These are phyloP conservation scores for Wickerhamiella pararugosa DNA, from an alignment of 1,139 yeast genomes.

Conservation along the genomic window DNA sequence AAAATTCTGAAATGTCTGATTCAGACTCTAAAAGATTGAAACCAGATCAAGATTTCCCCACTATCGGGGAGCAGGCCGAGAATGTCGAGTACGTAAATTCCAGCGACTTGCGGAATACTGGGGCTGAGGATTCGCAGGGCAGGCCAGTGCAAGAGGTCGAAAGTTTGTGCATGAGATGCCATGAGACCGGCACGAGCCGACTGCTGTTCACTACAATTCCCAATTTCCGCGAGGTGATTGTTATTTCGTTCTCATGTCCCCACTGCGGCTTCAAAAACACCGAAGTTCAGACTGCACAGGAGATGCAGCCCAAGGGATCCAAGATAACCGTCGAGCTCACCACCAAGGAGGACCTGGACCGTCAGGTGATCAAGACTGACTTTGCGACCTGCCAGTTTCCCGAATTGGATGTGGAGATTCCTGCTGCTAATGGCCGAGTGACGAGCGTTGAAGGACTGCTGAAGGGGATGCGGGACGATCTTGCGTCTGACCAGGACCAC, in stretches of 20 bases:
- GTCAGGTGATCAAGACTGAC: slow-evolving; percentile 89
- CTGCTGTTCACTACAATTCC: slow-evolving; percentile 81
- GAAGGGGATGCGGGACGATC: slow-evolving; percentile 70
- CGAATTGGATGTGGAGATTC: slow-evolving; percentile 86
- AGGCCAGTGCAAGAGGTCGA: slow-evolving; percentile 93
- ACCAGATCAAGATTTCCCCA: slow-evolving; percentile 11
- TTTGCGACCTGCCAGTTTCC: slow-evolving; percentile 66
- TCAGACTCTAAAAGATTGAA: too few relatives aligned
- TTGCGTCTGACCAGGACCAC: slow-evolving; percentile 63
- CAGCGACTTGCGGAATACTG: slow-evolving; percentile 21
- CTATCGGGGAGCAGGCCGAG: slow-evolving; percentile 17
- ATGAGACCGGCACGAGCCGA: slow-evolving; percentile 68
- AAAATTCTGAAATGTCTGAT: background rate
- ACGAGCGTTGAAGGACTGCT: slow-evolving; percentile 86
- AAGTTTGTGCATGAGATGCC: slow-evolving; percentile 93
- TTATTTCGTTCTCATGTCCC: slow-evolving; percentile 93
- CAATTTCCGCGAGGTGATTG: slow-evolving; percentile 73
- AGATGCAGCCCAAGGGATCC: slow-evolving; percentile 65
- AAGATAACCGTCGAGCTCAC: slow-evolving; percentile 61
- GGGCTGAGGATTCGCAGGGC: slow-evolving; percentile 67
- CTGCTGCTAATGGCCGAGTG: slow-evolving; percentile 86
- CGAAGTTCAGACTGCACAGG: slow-evolving; percentile 87
- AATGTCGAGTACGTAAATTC: slow-evolving; percentile 14
- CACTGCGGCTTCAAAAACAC: slow-evolving; percentile 86
- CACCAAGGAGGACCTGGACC: slow-evolving; percentile 55